These are phyloP conservation scores for Suhomyces anneliseae DNA, from an alignment of 1,139 yeast species.

Conservation along the genomic window DNA sequence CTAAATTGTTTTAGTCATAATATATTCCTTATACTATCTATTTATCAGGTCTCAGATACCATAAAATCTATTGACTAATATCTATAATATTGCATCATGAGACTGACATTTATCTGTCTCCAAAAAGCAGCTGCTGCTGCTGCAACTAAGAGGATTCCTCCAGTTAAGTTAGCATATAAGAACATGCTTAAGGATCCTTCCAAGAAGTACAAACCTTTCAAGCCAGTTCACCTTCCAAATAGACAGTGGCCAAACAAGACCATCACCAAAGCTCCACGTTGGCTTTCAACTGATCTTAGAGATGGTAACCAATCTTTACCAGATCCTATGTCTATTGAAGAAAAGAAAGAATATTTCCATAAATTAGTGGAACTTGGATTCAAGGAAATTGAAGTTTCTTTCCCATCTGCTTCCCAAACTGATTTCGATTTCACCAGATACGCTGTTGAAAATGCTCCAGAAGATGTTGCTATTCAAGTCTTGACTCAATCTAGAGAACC, in stretches of 20 bases:
- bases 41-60: not conserved
- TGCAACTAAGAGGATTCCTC: constrained; percentile 13
- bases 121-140: constrained; percentile 26
- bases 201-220: constrained; percentile 39
- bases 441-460: constrained; percentile 49
- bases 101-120: constrained; percentile 23
- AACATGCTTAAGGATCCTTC: constrained; percentile 46
- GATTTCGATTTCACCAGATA: constrained; percentile 51
- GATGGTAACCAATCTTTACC: constrained; percentile 53
- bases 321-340: constrained; percentile 49
- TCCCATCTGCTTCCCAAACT: constrained; percentile 51
- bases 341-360: constrained; percentile 46
- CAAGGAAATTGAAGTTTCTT: constrained; percentile 50
- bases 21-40: not conserved
- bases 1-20: not conserved
- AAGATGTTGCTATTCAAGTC: constrained; percentile 48
- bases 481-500: constrained; percentile 49
- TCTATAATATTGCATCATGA: constrained; percentile 19
- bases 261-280: constrained; percentile 45
- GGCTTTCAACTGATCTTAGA: constrained; percentile 52
- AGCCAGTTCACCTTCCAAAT: constrained; percentile 38
- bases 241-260: constrained; percentile 46
- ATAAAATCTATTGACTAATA: not conserved
- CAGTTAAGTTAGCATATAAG: constrained; percentile 15
- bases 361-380: constrained; percentile 48